Evolutionary conservation across 2,329 filamentous ascomycete genomes (phyloP).

Genomic region (Aureobasidium sp.): DNA sequence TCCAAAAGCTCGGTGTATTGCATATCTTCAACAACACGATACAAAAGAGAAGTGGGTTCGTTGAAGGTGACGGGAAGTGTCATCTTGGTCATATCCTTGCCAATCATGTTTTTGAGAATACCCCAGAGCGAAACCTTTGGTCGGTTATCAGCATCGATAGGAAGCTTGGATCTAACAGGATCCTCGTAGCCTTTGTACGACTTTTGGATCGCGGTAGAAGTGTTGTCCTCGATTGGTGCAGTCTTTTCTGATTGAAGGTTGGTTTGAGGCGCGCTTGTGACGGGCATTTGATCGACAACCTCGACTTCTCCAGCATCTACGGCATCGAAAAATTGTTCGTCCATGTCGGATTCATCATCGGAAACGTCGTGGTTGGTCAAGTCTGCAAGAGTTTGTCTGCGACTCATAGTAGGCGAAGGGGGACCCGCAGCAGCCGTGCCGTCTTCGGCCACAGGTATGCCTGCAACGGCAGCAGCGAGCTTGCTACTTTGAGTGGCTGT

Average conservation of each 20-base stretch:
- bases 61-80: slow-evolving; percentile 97
- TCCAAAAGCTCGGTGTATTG: slow-evolving; percentile 93
- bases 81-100: slow-evolving; percentile 99
- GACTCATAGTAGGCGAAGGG: slow-evolving; percentile 33
- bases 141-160: slow-evolving; percentile 84
- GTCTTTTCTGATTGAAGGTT: slow-evolving; percentile 14
- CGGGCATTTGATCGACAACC: slow-evolving; percentile 60
- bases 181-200: slow-evolving; percentile 91
- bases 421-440: slow-evolving; percentile 10
- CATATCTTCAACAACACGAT: slow-evolving; percentile 95
- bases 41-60: slow-evolving; percentile 89
- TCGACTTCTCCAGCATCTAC: slow-evolving; percentile 90
- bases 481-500: slow-evolving; percentile 4
- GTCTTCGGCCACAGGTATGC: slow-evolving; percentile 15
- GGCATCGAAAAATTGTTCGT: slow-evolving; percentile 95
- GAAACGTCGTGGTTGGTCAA: slow-evolving; percentile 60
- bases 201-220: slow-evolving; percentile 59
- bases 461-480: slow-evolving; percentile 17
- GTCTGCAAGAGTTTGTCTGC: slow-evolving; percentile 62
- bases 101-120: slow-evolving; percentile 98
- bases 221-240: slow-evolving; percentile 25
- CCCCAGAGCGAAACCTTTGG: slow-evolving; percentile 95
- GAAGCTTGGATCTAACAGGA: slow-evolving; percentile 68
- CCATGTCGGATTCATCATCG: slow-evolving; percentile 74
- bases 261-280: slow-evolving; percentile 33